Base-by-base conservation (phyloP, 2,329 filamentous ascomycete species). In the Chaetomium globosum region DNA sequence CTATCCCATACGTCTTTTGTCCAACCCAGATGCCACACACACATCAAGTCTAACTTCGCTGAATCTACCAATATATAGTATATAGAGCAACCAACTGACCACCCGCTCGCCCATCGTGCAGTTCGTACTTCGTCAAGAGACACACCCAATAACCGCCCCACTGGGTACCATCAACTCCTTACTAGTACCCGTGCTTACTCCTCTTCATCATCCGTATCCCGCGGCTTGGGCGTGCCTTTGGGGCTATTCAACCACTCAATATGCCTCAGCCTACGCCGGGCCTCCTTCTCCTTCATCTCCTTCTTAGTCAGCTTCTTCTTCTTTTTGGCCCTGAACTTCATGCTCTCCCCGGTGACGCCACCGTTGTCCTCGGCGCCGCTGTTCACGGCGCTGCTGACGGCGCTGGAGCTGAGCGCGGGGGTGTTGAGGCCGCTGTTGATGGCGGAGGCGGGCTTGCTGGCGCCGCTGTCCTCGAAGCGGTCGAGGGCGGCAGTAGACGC, bases 241-340 rank as follows among this genome's bases (percentile, higher is more conserved):
- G 90, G 90, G 73, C 86, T 91, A 79, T 92, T 94, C 72, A 96
- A 82, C 90, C 90, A 91, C 76, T 89, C 85, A 72, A 91, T 89
- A 79, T 99, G 93, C 73, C 95, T 87, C 78, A 98, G 82, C 72
- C 95, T 85, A 71, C 94, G 87, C 69, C 96, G 85, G 52, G 90
- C 90, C 80, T 98, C 94, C 23, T 90, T 85, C 78, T 99, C 95
- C 86, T 99, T 99, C 76, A 93, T 72, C 79, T 99, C 93, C 80
- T 93, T 93, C 83, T 96, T 92, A 64, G 95, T 99, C 87, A 95
- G 87, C 91, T 99, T 99, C 88, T 94, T 96, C 92, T 97, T 97
- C 85, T 93, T 95, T 79, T 85, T 87, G 10, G 90, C 84, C 78
- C 85, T 87, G 88, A 99, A 99, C 81, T 96, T 94, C 83, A 99